phyloP scores from a whole-genome alignment of 2,329 filamentous ascomycete species.

The Colletotrichum horii region DNA sequence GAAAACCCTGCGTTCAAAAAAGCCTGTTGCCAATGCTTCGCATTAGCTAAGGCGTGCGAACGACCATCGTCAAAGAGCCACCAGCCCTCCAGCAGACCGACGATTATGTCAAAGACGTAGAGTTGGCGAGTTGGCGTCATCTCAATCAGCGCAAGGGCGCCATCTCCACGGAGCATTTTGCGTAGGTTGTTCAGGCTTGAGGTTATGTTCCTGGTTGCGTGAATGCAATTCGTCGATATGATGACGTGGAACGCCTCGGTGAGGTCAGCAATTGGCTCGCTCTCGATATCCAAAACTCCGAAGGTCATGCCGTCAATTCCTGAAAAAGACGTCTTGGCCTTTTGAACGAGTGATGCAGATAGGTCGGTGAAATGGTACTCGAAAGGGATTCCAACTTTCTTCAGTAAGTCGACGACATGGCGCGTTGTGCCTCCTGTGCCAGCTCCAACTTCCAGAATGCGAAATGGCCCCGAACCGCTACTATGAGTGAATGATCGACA shows the following conservation, averaged over 20 bases:
- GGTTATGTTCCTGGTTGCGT: conserved; percentile 22
- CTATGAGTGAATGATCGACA: background rate
- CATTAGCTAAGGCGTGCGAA: conserved; percentile 24
- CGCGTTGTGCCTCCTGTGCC: conserved; percentile 48
- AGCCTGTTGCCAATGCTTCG: conserved; percentile 25
- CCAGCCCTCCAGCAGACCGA: conserved; percentile 40
- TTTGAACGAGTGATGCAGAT: conserved; percentile 34
- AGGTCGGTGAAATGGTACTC: conserved; percentile 50
- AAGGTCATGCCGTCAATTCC: conserved; percentile 28
- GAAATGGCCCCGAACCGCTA: conserved; percentile 24
- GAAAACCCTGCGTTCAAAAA: conserved; percentile 26
- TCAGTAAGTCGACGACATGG: conserved; percentile 32
- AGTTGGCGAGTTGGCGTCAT: conserved; percentile 25
- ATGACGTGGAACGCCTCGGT: conserved; percentile 32
- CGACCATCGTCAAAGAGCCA: conserved; percentile 36
- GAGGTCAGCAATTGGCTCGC: conserved; percentile 20
- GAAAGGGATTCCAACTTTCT: conserved; percentile 26
- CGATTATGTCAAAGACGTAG: conserved; percentile 34
- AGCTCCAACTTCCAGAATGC: conserved; percentile 48
- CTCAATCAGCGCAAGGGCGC: conserved; percentile 34
- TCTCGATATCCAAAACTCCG: conserved; percentile 33
- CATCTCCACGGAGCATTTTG: conserved; percentile 31
- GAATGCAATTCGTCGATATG: conserved; percentile 40
- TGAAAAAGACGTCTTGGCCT: conserved; percentile 29
- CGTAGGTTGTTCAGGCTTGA: conserved; percentile 17